phyloP scores from a whole-genome alignment of 306 rosid species.

The Vachellia pachyceras region DNA sequence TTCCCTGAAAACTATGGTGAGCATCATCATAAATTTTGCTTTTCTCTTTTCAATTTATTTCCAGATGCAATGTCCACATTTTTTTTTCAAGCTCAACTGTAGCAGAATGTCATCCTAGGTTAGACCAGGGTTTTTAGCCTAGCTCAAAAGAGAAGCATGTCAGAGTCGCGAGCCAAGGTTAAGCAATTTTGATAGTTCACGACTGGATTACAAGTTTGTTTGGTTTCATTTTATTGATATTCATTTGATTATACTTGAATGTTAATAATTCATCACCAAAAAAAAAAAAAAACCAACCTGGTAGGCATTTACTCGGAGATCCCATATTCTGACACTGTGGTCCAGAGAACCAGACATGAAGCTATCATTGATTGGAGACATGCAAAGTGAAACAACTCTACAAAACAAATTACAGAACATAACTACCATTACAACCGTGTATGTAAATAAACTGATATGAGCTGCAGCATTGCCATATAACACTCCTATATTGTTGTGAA shows the following conservation, averaged over 20 bases:
- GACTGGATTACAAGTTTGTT: not conserved
- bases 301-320: constrained; percentile 97
- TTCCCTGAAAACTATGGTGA: constrained; percentile 77
- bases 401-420: constrained; percentile 36
- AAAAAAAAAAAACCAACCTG: constrained; percentile 64
- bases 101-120: constrained; percentile 28
- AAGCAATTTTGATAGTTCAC: not conserved
- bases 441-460: not conserved
- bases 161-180: not conserved
- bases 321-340: constrained; percentile 96
- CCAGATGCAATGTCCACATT: constrained; percentile 8
- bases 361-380: constrained; percentile 98
- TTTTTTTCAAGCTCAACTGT: constrained; percentile 27
- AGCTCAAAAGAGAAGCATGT: constrained; percentile 27
- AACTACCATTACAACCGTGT: constrained; percentile 35
- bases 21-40: constrained; percentile 49
- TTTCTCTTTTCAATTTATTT: constrained; percentile 11
- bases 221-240: not conserved
- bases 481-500: not conserved
- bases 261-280: constrained; percentile 10
- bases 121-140: constrained; percentile 12
- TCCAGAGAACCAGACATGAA: constrained; percentile 98
- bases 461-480: constrained; percentile 23
- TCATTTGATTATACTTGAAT: constrained; percentile 14
- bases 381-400: constrained; percentile 94